Evolutionary conservation across 345 rosid species (phyloP), one percentile per base, ranked within the genome.

Genomic region (Pistacia integerrima): DNA sequence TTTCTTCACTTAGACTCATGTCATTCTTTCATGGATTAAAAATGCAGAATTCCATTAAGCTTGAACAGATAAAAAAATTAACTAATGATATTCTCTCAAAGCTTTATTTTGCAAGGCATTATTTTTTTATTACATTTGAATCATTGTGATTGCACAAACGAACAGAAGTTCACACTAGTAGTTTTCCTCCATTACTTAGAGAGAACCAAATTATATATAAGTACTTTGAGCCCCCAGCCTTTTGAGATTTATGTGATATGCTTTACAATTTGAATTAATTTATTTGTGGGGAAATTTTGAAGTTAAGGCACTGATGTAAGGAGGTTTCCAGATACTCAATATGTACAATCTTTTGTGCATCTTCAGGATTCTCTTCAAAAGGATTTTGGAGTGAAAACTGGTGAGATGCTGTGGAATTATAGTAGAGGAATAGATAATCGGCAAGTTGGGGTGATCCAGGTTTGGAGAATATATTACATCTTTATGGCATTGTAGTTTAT

Each of bases 391-490:
- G 62, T 57, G 63, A 95, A 91, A 89, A 95, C 97, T 60, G 98
- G 99, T 67, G 99, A 95, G 82, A 95, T 95, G 98, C 84, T 95
- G 60, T 95, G 98, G 98, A 93, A 89, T 76, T 90, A 90, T 82
- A 84, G 98, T 73, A 88, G 98, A 87, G 99, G 99, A 77, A 65
- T 91, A 54, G 98, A 93, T 83, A 87, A 84, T 81, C 92, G 94
- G 69, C 78, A 83, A 72, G 98, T 95, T 71, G 94, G 90, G 60
- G 69, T 83, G 57, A 88, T 90, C 80, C 93, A 89, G 97, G 98
- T 94, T 61, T 78, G 30, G 61, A 66, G 74, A 59, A 49, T 18
- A 69, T 35, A 58, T 51, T 49, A 12, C 17, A 61, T 36, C 11
- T 12, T 30, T 69, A 38, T 25, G 30, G 25, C 1, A 28, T 30